Evolutionary conservation across 2,329 filamentous ascomycete genomes (phyloP).

Genomic region (Paecilomyces variotii): DNA sequence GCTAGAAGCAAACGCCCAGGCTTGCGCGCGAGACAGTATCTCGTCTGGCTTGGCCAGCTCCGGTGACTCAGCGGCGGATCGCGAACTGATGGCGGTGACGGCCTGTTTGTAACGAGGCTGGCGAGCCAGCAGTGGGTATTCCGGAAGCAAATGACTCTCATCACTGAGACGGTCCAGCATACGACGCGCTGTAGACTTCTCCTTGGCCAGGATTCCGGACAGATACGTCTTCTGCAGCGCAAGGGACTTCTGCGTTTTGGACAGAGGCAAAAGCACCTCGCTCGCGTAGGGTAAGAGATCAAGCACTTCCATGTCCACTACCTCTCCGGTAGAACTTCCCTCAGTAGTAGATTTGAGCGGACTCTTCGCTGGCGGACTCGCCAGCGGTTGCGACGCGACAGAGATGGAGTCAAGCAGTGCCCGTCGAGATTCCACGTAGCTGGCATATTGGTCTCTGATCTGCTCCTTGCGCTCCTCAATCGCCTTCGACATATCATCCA

Average conservation of each 20-base stretch:
- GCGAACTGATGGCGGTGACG: conserved; percentile 18
- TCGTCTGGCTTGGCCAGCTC: conserved; percentile 20
- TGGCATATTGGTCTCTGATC: conserved; percentile 27
- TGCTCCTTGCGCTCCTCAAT: conserved; percentile 24
- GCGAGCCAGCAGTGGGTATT: conserved; percentile 29
- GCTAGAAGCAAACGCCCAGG: conserved; percentile 33
- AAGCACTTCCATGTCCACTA: conserved; percentile 15
- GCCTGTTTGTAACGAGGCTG: conserved; percentile 30
- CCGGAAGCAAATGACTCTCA: conserved; percentile 36
- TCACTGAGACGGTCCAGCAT: conserved; percentile 32
- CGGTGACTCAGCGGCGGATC: conserved; percentile 8
- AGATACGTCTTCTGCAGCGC: conserved; percentile 31
- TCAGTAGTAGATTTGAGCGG: not conserved
- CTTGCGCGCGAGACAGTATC: conserved; percentile 25
- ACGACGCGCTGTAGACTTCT: conserved; percentile 27
- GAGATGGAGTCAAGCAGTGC: conserved; percentile 27
- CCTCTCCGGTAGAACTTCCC: conserved; percentile 5
- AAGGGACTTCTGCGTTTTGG: conserved; percentile 28
- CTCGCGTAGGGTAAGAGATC: conserved; percentile 25
- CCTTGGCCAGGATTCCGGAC: conserved; percentile 29
- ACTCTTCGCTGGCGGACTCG: conserved; percentile 14
- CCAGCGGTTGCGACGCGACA: conserved; percentile 26
- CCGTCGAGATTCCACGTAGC: conserved; percentile 29
- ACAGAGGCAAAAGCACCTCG: conserved; percentile 25
- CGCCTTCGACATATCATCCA: conserved; percentile 19